Base-by-base conservation (phyloP, 305 asterid species). In the Nicotiana rustica region DNA sequence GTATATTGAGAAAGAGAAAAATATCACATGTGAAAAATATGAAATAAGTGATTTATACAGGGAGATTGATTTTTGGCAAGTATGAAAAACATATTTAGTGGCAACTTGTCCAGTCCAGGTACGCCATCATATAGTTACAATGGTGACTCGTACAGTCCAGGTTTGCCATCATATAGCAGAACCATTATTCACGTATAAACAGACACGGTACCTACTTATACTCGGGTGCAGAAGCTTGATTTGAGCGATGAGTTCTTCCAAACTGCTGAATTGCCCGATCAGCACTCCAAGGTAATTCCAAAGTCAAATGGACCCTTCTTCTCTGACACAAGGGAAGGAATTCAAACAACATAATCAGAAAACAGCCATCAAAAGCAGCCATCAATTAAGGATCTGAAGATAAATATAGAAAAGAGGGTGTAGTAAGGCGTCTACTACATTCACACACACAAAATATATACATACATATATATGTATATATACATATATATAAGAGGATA, bases 221-320 rank as follows among this genome's bases (percentile, higher is more conserved):
- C 88, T 95, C 97, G 3, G 99, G 98, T 55, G 99, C 99, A 41
- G 98, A 97, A 85, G 98, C 93, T 92, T 95, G 98, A 91, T 97
- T 95, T 86, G 98, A 95, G 83, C 98, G 92, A 83, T 97, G 99
- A 81, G 99, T 97, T 89, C 99, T 92, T 86, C 99, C 99, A 88
- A 97, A 97, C 87, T 97, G 98, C 89, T 97, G 98, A 89, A 97
- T 97, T 77, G 99, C 98, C 64, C 98, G 88, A 87, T 97, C 98
- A 82, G 99, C 98, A 80, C 98, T 97, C 99, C 99, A 97, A 44
- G 99, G 99, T 68, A 97, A 90, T 88, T 96, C 99, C 77, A 97
- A 90, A 85, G 99, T 95, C 87, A 95, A 76, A 88, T 95, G 98
- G 85, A 97, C 99, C 89, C 98, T 90, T 88, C 99, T 90, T 92